Evolutionary conservation across 2,329 filamentous ascomycete genomes (phyloP).

Genomic region (Curvularia lunata): DNA sequence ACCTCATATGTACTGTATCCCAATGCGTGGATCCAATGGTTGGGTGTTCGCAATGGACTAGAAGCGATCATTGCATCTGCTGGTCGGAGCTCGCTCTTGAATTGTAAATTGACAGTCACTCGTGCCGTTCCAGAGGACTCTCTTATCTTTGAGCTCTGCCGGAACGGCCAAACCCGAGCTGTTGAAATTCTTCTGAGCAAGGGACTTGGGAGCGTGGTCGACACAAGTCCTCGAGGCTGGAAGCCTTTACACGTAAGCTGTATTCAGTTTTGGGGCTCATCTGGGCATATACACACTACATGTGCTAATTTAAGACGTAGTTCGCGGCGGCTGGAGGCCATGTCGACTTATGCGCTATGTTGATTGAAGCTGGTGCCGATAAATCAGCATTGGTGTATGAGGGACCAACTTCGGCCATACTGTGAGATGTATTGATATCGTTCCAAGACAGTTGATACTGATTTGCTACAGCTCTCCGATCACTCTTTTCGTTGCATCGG

Average conservation of each 20-base stretch:
- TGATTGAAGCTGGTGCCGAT: background rate
- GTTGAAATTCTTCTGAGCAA: slow-evolving; percentile 18
- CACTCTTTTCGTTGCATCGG: background rate
- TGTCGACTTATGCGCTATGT: background rate
- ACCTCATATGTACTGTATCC: slow-evolving; percentile 1
- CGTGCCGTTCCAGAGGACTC: slow-evolving; percentile 19
- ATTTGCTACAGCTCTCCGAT: background rate
- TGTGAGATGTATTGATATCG: background rate
- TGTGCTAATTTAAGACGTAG: background rate
- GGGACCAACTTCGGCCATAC: background rate
- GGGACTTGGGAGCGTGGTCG: slow-evolving; percentile 18
- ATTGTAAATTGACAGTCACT: background rate
- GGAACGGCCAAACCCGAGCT: slow-evolving; percentile 17
- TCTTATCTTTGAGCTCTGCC: slow-evolving; percentile 21
- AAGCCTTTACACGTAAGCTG: background rate
- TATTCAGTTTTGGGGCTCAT: no score
- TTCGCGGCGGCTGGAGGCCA: background rate
- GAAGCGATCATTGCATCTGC: background rate
- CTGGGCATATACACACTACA: background rate
- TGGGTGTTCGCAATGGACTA: background rate
- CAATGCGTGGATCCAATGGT: background rate
- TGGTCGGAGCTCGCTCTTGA: background rate
- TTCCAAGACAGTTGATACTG: background rate
- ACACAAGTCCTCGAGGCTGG: slow-evolving; percentile 12
- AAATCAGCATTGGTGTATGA: background rate